Base-by-base conservation (phyloP, 208 protist genomes). In the Histomonas meleagridis region DNA sequence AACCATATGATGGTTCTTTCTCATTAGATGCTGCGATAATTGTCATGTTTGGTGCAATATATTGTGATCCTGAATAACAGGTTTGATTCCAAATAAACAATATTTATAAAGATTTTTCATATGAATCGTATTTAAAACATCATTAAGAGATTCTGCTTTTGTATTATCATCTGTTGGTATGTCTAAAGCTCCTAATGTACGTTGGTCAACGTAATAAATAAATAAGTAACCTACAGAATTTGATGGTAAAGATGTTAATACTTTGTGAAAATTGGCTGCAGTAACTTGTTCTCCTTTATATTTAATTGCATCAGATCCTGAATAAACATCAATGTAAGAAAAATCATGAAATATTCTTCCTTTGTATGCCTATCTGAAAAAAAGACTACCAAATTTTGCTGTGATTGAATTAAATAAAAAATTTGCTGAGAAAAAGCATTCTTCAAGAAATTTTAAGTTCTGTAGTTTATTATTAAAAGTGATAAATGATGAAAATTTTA, bases 51-150 rank as follows among this genome's bases (percentile, higher is more conserved):
- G 32, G 43, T n/a, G 86, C 60, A 23, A 1, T 3, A 46, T 60
- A 91, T 3, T 21, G 14, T 43, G n/a, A 14, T n/a, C 38, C 86
- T 86, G 95, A 94, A 14, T 81, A 93, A 18, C 94, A 94, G 94
- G 92, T 92, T 95, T 94, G 28, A 95, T 93, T 81, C 93, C 95
- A 62, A 95, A 93, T 28, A 95, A 62, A 60, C 94, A 40, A 46
- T 93, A 46, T 14, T 49, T 43, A 72, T 92, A 95, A 40, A 57
- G 70, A 9, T 51, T 48, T 21, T 93, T 91, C 3, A 14, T 21
- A 76, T 91, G 7, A 91, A 93, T 93, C 0, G 90, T 10, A 14
- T 91, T 7, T 38, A 95, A 72, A 1, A 69, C 46, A 43, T 43
- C 51, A 69, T 69, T 69, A n/a, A 69, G 4, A 69, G 62, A 28